Evolutionary conservation across 768 basidiomycete genomes (phyloP), one percentile per base, ranked within the genome.

Genomic region (Albatrellus ellisii): DNA sequence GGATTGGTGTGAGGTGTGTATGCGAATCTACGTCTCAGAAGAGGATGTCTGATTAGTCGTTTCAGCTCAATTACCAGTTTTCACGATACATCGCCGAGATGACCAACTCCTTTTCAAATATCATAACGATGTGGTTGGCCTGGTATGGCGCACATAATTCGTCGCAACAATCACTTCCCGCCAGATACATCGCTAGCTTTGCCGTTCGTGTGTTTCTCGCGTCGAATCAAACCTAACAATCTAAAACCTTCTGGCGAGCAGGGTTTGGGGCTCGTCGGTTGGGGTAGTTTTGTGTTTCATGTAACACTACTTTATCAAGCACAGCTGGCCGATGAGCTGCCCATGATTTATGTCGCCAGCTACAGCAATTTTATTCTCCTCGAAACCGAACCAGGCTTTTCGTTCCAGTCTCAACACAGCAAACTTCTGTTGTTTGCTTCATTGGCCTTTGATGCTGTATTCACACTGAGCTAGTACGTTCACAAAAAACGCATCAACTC

Each of bases 241-340:
- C 32, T 17, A 21, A 35, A 26, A 11, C 34, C 27, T 40, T 24
- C 26, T 36, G 28, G 28, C 26, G 28, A n/a, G 28, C 41, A 83
- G 79, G 79, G 79, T 3, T 66, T 84, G 44, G 73, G 65, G 14
- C 58, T 83, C 15, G 73, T 87, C 33, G 84, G 81, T n/a, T 46
- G 83, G 10, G 84, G 85, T 15, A 83, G 80, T 54, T 75, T 79
- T 52, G 71, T 76, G 36, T 89, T 89, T 56, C 85, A 89, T 49
- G 79, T 79, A 9, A 85, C 80, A 2, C 63, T 89, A 24, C 63
- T 72, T 28, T 89, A 75, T 57, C 69, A 76, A 48, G 82, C 83
- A 8, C 85, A 89, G 53, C 70, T 84, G 41, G 77, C 80, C 26
- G 85, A 89, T 51, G 85, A 89, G 54, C 63, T 89, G 7, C 84